Evolutionary conservation across 805 yeast genomes (phyloP).

Genomic region (Pichia nanzhaoensis): DNA sequence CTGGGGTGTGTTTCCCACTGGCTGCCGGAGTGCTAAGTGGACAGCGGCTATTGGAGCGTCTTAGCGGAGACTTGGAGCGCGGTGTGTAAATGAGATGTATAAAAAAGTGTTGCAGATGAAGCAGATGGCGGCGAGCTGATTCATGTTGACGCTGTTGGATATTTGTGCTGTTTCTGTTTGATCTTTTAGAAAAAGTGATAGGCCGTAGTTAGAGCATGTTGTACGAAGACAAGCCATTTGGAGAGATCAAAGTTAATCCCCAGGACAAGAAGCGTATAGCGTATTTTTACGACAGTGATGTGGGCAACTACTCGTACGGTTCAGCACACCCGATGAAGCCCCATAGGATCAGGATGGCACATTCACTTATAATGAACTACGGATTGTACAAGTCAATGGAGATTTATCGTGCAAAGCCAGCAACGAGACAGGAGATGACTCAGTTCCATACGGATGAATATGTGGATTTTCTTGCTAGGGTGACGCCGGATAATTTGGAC

Average conservation of each 20-base stretch:
- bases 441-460: constrained; percentile 98
- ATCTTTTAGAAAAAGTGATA: too few species aligned
- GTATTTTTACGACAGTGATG: constrained; percentile 82
- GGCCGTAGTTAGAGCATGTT: constrained; percentile 29
- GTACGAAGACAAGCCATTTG: constrained; percentile 53
- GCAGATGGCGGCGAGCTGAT: background rate
- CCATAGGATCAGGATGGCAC: constrained; percentile 97
- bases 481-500: constrained; percentile 87
- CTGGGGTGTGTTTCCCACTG: constrained; percentile 7
- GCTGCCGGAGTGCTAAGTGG: background rate
- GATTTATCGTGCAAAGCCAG: constrained; percentile 93
- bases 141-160: background rate
- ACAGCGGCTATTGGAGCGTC: background rate
- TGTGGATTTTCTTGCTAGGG: constrained; percentile 84
- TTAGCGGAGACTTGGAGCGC: constrained; percentile 6
- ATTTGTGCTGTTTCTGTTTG: background rate
- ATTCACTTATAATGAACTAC: constrained; percentile 92
- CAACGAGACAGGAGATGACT: constrained; percentile 96
- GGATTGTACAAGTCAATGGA: constrained; percentile 97
- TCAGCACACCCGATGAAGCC: constrained; percentile 99
- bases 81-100: too few species aligned
- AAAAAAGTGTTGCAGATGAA: too few species aligned
- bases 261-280: constrained; percentile 60
- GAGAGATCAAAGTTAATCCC: constrained; percentile 50
- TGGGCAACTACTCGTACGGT: constrained; percentile 96